Evolutionary conservation across 495 filamentous ascomycete genomes (phyloP).

Genomic region (Aspergillus diversus): DNA sequence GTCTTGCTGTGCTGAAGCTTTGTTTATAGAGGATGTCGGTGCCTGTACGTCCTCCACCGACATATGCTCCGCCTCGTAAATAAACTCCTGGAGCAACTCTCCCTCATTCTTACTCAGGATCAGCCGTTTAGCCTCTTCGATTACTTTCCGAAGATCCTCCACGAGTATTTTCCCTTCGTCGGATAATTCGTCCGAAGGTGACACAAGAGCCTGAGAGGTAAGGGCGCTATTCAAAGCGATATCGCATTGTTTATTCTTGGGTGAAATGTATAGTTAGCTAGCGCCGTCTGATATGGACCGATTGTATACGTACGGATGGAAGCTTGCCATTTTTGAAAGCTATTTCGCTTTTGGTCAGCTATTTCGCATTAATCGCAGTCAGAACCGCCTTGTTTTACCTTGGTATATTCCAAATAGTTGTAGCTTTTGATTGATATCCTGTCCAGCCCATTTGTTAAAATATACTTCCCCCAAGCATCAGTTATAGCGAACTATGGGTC

Average conservation of each 20-base stretch:
- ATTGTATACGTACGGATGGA: slow-evolving; percentile 70
- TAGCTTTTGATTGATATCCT: slow-evolving; percentile 89
- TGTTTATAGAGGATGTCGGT: slow-evolving; percentile 70
- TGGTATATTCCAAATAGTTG: slow-evolving; percentile 91
- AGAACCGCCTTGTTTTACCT: slow-evolving; percentile 49
- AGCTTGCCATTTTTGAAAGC: slow-evolving; percentile 90
- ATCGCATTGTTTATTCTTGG: slow-evolving; percentile 90
- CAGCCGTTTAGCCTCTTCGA: slow-evolving; percentile 84
- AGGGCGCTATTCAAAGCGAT: slow-evolving; percentile 86
- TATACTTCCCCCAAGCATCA: neutral
- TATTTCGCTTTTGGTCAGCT: slow-evolving; percentile 37
- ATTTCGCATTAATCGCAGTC: neutral
- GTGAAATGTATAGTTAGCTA: slow-evolving; percentile 16
- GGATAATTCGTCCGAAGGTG: slow-evolving; percentile 79
- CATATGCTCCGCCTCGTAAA: slow-evolving; percentile 86
- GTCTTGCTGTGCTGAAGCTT: slow-evolving; percentile 77
- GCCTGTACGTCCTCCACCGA: slow-evolving; percentile 56
- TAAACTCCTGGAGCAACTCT: slow-evolving; percentile 92
- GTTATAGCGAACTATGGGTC: neutral
- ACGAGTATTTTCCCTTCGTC: slow-evolving; percentile 78
- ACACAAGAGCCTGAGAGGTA: slow-evolving; percentile 63
- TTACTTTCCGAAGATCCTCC: slow-evolving; percentile 75
- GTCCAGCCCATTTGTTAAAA: slow-evolving; percentile 25
- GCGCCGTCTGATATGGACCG: neutral
- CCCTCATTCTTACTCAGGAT: slow-evolving; percentile 96